Base-by-base conservation (phyloP, 73 alveolate genomes). In the Uronychia setigera region DNA sequence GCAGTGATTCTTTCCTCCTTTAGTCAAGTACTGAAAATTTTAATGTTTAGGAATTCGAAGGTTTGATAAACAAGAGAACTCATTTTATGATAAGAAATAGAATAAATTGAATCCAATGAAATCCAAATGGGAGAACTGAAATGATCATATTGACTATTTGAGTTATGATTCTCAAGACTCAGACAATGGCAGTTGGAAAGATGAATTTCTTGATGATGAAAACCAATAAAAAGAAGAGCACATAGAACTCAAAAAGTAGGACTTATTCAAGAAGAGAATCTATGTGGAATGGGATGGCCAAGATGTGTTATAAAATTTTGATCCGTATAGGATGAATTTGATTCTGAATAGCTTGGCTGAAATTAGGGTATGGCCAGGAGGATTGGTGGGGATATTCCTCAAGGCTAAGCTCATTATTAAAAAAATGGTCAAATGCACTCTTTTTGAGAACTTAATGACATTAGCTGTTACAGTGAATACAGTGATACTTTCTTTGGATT, bases 401-500 rank as follows among this genome's bases (percentile, higher is more conserved):
- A 33, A 79, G 27, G 32, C 75, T 32, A 46, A 87, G 79, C 75
- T 32, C 27, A 74, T 74, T 14, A 30, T 79, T 0, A 83, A 57
- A 25, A 13, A 28, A 32, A 58, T 89, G 31, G 92, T 79, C 1
- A 84, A 46, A 27, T 28, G 82, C 19, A 26, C 89, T 9, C 33
- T 84, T 29, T 84, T 89, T 35, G 95, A 89, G 26, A 89, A 89
- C 82, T 60, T 80, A 1, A 93, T 95, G 92, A 92, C 94, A 35
- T 57, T 89, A 1, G 95, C 97, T 25, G 99, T 98, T 0, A 46
- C 93, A 30, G 90, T 89, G 25, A 98, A 98, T 82, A 95, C 99
- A 0, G 92, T 97, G 0, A 92, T 93, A 13, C 89, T 98, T 84
- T 96, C 99, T 31, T 74, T 98, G 19, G 99, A 96, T 92, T 96